Evolutionary conservation across 2,329 filamentous ascomycete genomes (phyloP), one percentile per base, ranked within the genome.

Genomic region (Ascochyta lentis): DNA sequence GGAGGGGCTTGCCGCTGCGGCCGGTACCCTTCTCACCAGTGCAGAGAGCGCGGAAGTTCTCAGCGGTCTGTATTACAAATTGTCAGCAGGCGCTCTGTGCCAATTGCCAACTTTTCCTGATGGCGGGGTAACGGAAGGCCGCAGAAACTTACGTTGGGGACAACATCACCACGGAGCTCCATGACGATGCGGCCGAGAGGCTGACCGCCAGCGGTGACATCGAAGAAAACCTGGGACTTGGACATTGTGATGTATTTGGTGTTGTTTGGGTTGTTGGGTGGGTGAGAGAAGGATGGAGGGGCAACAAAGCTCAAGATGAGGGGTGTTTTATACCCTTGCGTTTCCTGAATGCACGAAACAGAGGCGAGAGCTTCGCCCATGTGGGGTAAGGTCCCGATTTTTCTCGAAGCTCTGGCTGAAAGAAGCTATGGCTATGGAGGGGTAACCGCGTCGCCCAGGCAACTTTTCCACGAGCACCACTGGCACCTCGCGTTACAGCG

Each of bases 41-140:
- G 83, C 92, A 96, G 58, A 96, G 87, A 53, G 88, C 87, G 70
- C 93, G 91, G 84, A 97, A 97, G 84, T 97, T 97, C 73, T 96
- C 93, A 59, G 90, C 91, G 10, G 93, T 97, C 83, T 96, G 26
- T 19, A 12, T 9, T 13, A 19, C 27, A 42, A 2, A 5, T 37
- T 26, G 60, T 67, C 34, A 69, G 66, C 53, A 31, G 19, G 33
- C 16, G 38, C 35, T 26, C 29, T 3, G 22, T 9, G 22, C 13
- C 33, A 46, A 47, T 49, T 44, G 29, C 26, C 15, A 41, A 13
- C 16, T 63, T 59, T 58, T 54, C 61, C 49, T 59, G 59, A 61
- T 54, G 52, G 63, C 58, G 66, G 65, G 65, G 66, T 56, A 63
- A 41, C 33, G 43, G 15, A 13, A 43, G 49, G 43, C 39, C 38